Base-by-base conservation (phyloP, 225 moss, liverwort and hornwort species). In the Straminergon stramineum region DNA sequence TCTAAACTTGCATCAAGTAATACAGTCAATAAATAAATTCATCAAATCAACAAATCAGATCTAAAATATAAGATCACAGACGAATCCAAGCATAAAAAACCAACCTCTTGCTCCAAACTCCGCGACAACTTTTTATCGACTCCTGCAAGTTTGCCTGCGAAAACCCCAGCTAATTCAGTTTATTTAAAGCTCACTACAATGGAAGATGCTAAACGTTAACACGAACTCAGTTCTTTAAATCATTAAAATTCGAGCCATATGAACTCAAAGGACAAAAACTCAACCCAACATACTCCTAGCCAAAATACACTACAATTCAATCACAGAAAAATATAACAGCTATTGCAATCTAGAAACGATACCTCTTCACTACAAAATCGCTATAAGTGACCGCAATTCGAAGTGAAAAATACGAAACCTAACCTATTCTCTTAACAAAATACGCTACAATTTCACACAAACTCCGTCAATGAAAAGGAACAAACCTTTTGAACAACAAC, bases 41-140 rank as follows among this genome's bases (percentile, higher is more conserved):
- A 82, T 32, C 45, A 91, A 23, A 26, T 64, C 37, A 19, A 89
- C 24, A 86, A 53, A 48, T 60, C 60, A 45, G 35, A 80, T 58
- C 55, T 86, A 82, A 85, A 37, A 53, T 66, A 75, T 32, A 45
- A 41, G 13, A 90, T 80, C 66, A 75, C 22, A 43, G 80, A 58
- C 27, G 43, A 68, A 89, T 17, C 56, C 10, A 79, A 43, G 78
- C 13, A 62, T 43, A 73, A 66, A n/a, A 79, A 39, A 87, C 61
- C 87, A 51, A 96, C 98, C 94, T 99, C 99, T 90, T 99, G 97
- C 88, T 99, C 99, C 90, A 99, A 92, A 92, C 96, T 99, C 53
- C 99, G 94, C 32, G 99, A 97, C 74, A 99, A 93, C 88, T 99
- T 99, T 76, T 99, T 99, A 91, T 99, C 99, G 91, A 92, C 93